phyloP scores from a whole-genome alignment of 2,329 filamentous ascomycete species.

The Nemania abortiva region DNA sequence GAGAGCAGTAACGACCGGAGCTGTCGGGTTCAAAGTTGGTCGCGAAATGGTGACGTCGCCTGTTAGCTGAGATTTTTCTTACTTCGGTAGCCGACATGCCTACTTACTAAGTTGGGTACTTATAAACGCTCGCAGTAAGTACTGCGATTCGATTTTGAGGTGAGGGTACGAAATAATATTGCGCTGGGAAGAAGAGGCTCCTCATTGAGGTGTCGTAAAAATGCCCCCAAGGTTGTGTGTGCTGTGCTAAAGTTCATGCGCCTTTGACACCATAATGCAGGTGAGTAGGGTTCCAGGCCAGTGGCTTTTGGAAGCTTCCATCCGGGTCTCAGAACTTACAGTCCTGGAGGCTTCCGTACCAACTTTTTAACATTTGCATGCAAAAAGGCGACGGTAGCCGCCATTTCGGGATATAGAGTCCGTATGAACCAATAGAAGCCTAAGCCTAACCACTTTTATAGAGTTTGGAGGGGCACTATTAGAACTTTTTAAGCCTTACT shows the following conservation, averaged over 20 bases:
- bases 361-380: too few species aligned
- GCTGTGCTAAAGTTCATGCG: conserved; percentile 7
- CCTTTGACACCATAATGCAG: too few species aligned
- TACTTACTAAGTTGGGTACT: conserved; percentile 7
- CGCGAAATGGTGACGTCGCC: conserved; percentile 6
- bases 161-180: conserved; percentile 7
- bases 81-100: neutral
- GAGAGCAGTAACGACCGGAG: conserved; percentile 10
- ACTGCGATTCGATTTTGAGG: conserved; percentile 8
- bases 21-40: conserved; percentile 8
- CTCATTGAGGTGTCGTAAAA: conserved; percentile 10
- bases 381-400: too few species aligned
- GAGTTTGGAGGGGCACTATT: too few species aligned
- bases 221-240: conserved; percentile 1
- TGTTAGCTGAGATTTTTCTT: conserved; percentile 9
- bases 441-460: too few species aligned
- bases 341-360: too few species aligned
- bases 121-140: conserved; percentile 5
- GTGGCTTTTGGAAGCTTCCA: too few species aligned
- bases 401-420: too few species aligned
- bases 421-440: too few species aligned
- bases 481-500: too few species aligned
- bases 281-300: too few species aligned
- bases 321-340: too few species aligned
- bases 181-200: conserved; percentile 8